These are phyloP conservation scores for Phaseolus coccineus DNA, from an alignment of 331 rosid species.

Conservation along the genomic window DNA sequence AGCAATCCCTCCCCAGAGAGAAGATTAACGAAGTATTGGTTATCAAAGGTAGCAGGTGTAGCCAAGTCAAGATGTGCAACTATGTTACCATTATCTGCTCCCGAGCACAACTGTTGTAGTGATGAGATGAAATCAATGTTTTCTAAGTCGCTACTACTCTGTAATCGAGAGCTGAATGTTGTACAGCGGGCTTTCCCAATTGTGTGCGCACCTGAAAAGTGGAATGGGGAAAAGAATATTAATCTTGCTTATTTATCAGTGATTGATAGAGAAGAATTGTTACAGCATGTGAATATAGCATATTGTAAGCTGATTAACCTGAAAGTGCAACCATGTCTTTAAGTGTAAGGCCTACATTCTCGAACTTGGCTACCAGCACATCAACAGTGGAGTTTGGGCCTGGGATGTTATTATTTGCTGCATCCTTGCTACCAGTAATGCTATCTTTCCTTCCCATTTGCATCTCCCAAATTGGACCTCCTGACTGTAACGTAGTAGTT, in stretches of 20 bases:
- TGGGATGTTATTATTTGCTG: conserved; percentile 79
- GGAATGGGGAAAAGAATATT: no score
- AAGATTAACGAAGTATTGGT: conserved; percentile 77
- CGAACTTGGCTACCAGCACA: conserved; percentile 62
- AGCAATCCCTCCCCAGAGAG: conserved; percentile 81
- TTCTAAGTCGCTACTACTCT: conserved; percentile 34
- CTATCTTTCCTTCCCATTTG: conserved; percentile 80
- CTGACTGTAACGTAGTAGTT: conserved; percentile 59
- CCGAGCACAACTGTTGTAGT: conserved; percentile 68
- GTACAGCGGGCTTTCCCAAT: conserved; percentile 86
- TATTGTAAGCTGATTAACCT: conserved; percentile 47
- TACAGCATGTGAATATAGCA: neutral
- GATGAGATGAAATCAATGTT: conserved; percentile 62
- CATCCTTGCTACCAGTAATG: conserved; percentile 63
- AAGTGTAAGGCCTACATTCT: conserved; percentile 69
- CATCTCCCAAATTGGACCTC: conserved; percentile 89
- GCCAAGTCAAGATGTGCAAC: conserved; percentile 69
- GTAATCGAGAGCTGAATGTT: conserved; percentile 66
- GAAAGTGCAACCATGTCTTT: conserved; percentile 85
- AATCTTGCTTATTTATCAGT: neutral
- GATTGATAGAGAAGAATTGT: neutral
- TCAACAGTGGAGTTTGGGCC: conserved; percentile 85
- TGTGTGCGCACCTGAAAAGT: conserved; percentile 72
- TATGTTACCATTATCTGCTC: conserved; percentile 32
- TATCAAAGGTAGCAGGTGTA: conserved; percentile 83